Evolutionary conservation across 1,139 yeast species (phyloP).

Genomic region (Kurtzmaniella natalensis): DNA sequence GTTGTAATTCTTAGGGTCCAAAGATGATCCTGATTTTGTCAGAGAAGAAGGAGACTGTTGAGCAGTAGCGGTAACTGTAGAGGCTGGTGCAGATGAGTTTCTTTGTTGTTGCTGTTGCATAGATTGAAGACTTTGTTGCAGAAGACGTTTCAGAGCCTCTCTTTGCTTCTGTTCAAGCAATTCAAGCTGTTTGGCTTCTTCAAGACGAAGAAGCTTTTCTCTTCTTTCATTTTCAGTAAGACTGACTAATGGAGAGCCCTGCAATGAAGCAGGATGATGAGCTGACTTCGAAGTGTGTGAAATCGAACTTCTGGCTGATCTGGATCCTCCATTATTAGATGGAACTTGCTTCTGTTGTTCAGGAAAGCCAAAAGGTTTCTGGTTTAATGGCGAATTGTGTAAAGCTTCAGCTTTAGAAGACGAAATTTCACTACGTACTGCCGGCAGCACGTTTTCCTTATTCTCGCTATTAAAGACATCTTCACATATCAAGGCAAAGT

Average conservation of each 20-base stretch:
- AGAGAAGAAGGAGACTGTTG: constrained; percentile 16
- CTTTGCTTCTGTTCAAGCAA: constrained; percentile 26
- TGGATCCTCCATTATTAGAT: not conserved
- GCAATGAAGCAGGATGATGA: not conserved
- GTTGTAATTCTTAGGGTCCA: constrained; percentile 32
- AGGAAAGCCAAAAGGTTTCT: not conserved
- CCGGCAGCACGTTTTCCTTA: constrained; percentile 2
- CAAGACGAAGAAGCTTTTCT: not conserved
- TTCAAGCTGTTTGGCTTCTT: constrained; percentile 18
- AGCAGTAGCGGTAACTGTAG: too few relatives aligned
- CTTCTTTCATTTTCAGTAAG: constrained; percentile 6
- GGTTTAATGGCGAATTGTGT: not conserved
- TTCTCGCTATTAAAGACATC: constrained; percentile 23
- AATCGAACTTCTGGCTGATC: not conserved
- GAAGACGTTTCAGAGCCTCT: constrained; percentile 27
- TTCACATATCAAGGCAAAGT: constrained; percentile 30
- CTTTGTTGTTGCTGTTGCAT: constrained; percentile 12
- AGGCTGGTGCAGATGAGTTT: constrained; percentile 5
- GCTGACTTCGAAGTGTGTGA: not conserved
- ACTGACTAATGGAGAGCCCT: not conserved
- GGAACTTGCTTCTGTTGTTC: not conserved
- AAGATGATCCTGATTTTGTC: constrained; percentile 20
- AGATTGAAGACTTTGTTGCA: constrained; percentile 18
- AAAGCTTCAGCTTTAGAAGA: too few relatives aligned
- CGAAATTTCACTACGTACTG: not conserved